Evolutionary conservation across 108 stramenopile species (phyloP), one percentile per base, ranked within the genome.

Genomic region (Cyclotella atomus): DNA sequence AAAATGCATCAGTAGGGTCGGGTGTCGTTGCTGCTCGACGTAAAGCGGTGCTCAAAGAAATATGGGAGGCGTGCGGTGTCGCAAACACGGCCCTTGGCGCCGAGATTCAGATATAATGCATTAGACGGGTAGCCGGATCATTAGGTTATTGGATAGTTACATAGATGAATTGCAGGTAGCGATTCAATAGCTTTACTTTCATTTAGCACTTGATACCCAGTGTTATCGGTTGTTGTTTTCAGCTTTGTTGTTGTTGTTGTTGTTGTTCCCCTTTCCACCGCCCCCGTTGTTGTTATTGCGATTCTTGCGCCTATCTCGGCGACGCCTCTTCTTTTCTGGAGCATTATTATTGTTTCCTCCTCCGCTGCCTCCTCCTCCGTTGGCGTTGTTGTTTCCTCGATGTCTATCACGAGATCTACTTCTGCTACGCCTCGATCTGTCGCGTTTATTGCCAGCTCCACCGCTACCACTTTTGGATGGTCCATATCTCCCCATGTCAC

Each of bases 31-130:
- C 79, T 6, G 61, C 71, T 5, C 66, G 86, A 70, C 84, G 89
- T 25, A 90, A 90, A 73, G 62, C 38, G 3, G 44, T 90, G 55
- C 54, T 93, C 20, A 86, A 85, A 59, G 88, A 89, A 49, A 82
- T 90, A 15, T 86, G 76, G 60, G 88, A 93, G 19, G 67, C 49
- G 20, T 69, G 75, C 28, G 24, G 0, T 9, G 33, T 34, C 28
- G 60, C 61, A 15, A 76, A 59, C 59, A 47, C 52, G 14, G 36
- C 29, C 25, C 68, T 70, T 6, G 75, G 61, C 41, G 57, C 59
- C 24, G 75, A 15, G 4, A 56, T 69, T 29, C 36, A 76, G 33
- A 52, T 63, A 9, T 76, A 35, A 45, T 7, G n/a, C n/a, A n/a
- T n/a, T n/a, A n/a, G n/a, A n/a, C n/a, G n/a, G n/a, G n/a, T n/a